phyloP scores from a whole-genome alignment of 768 basidiomycete genomes.

The Naganishia kalamii region DNA sequence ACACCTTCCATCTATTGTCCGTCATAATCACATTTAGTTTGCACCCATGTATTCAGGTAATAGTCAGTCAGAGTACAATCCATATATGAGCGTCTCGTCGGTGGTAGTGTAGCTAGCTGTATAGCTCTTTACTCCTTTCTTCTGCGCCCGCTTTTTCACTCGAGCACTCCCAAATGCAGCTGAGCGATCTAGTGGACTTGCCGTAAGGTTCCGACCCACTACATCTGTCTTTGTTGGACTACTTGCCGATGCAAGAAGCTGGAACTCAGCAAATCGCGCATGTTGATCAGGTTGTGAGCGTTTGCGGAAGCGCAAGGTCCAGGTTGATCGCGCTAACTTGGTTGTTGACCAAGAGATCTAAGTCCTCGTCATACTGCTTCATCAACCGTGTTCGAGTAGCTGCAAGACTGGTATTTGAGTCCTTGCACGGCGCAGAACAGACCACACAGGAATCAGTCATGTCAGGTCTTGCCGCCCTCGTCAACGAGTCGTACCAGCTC shows the following conservation, averaged over 20 bases:
- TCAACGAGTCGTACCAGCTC: slow-evolving; percentile 18
- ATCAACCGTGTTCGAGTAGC: neutral
- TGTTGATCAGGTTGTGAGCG: neutral
- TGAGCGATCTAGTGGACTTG: too few species aligned
- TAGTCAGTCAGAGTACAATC: neutral
- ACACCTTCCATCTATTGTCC: neutral
- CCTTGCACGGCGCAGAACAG: too few species aligned
- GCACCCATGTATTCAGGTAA: neutral
- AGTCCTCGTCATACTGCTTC: neutral
- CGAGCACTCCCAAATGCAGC: too few species aligned
- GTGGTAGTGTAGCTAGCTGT: neutral
- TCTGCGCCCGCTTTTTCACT: too few species aligned
- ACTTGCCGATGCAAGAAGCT: too few species aligned
- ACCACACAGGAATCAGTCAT: neutral
- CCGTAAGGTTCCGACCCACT: too few species aligned
- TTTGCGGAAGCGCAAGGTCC: neutral
- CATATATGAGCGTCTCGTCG: neutral
- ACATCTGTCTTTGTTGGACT: too few species aligned
- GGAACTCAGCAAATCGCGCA: neutral
- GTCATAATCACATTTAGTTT: slow-evolving; percentile 2
- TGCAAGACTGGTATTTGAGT: too few species aligned
- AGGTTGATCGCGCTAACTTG: neutral
- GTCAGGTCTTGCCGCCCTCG: slow-evolving; percentile 16
- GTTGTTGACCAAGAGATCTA: neutral
- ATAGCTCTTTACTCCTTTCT: too few species aligned